Conservation (phyloP, 495 filamentous ascomycete genomes). For the Thermochaetoides thermophila region DNA sequence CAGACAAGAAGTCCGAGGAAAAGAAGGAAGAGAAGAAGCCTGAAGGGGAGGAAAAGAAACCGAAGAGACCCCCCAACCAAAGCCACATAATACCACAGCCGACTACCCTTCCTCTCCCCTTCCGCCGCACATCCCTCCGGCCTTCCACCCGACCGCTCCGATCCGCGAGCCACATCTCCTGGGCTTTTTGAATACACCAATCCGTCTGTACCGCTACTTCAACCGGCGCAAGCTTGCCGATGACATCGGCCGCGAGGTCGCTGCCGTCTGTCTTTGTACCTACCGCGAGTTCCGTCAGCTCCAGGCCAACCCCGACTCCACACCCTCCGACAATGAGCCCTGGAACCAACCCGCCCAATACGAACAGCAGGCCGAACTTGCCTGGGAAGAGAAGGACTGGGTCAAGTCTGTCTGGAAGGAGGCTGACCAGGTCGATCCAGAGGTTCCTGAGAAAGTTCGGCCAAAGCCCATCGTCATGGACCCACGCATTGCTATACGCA, state of each 20-base stretch:
- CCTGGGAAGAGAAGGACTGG: slow-evolving; percentile 76
- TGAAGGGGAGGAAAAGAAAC: slow-evolving; percentile 27
- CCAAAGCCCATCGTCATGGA: slow-evolving; percentile 66
- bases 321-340: slow-evolving; percentile 5
- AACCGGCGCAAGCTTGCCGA: slow-evolving; percentile 78
- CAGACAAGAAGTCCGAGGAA: slow-evolving; percentile 12
- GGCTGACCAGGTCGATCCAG: slow-evolving; percentile 32
- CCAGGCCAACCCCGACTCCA: slow-evolving; percentile 8
- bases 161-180: slow-evolving; percentile 80
- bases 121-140: slow-evolving; percentile 43
- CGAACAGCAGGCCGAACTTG: slow-evolving; percentile 60
- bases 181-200: slow-evolving; percentile 83
- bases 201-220: slow-evolving; percentile 74
- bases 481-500: slow-evolving; percentile 57
- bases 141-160: slow-evolving; percentile 49
- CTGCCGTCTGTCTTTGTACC: slow-evolving; percentile 60
- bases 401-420: slow-evolving; percentile 62
- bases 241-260: slow-evolving; percentile 74
- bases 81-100: slow-evolving; percentile 51
- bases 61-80: slow-evolving; percentile 35
- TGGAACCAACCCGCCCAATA: slow-evolving; percentile 16
- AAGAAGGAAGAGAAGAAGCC: slow-evolving; percentile 24
- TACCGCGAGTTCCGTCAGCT: slow-evolving; percentile 32
- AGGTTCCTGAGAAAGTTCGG: slow-evolving; percentile 50
- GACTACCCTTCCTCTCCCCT: slow-evolving; percentile 51